Evolutionary conservation across 768 basidiomycete genomes (phyloP).

Genomic region (Boletellus ananas): DNA sequence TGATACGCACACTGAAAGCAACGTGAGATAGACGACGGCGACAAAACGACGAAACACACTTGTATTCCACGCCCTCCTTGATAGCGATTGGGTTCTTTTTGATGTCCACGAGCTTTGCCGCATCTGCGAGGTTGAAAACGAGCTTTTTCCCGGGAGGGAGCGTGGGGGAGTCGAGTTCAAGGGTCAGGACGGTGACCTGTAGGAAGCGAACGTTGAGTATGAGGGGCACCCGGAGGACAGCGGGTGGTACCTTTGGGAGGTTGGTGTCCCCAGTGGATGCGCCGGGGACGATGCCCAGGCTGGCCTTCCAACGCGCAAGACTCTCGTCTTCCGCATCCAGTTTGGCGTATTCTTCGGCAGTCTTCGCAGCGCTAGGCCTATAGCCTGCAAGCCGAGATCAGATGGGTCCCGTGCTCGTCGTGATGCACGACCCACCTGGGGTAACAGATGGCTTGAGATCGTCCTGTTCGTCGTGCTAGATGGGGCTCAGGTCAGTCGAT

Average conservation of each 20-base stretch:
- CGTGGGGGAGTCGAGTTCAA: constrained; percentile 78
- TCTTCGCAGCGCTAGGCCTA: constrained; percentile 65
- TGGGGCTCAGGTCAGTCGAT: constrained; percentile 2
- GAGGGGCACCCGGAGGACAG: constrained; percentile 12
- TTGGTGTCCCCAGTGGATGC: constrained; percentile 32
- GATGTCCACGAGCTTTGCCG: constrained; percentile 40
- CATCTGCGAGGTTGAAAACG: constrained; percentile 59
- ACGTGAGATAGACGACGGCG: constrained; percentile 2
- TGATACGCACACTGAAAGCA: constrained; percentile 63
- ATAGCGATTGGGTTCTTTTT: constrained; percentile 79
- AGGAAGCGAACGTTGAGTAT: constrained; percentile 16
- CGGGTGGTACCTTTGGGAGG: constrained; percentile 61
- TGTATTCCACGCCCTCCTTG: constrained; percentile 88
- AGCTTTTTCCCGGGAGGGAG: constrained; percentile 61
- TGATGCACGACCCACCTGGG: constrained; percentile 46
- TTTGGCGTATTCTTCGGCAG: constrained; percentile 75
- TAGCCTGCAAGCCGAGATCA: constrained; percentile 52
- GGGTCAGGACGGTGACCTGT: constrained; percentile 67
- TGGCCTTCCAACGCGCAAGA: constrained; percentile 93
- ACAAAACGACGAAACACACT: constrained; percentile 39
- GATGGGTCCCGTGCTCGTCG: constrained; percentile 9
- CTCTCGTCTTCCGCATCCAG: constrained; percentile 92
- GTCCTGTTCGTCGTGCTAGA: constrained; percentile 59
- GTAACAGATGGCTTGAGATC: constrained; percentile 67
- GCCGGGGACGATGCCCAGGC: constrained; percentile 74